Evolutionary conservation across 495 filamentous ascomycete genomes (phyloP).

Genomic region (Daldinia caldariorum): DNA sequence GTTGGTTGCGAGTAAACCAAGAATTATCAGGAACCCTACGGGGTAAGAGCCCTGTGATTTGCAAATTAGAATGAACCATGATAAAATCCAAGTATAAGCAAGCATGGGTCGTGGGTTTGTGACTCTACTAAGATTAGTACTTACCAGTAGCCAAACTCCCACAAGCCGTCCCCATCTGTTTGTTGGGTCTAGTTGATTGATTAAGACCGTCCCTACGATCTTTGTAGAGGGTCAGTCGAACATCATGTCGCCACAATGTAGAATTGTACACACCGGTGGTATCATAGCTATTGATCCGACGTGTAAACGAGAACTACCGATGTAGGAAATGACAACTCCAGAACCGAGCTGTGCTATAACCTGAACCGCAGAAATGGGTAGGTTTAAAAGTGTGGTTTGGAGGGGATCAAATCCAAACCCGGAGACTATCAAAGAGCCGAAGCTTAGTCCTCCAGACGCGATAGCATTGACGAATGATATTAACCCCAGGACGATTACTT

Average conservation of each 20-base stretch:
- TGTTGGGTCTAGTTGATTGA: conserved; percentile 31
- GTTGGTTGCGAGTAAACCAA: conserved; percentile 42
- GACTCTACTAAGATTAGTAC: background rate
- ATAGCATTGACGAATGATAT: conserved; percentile 47
- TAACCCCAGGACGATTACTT: conserved; percentile 41
- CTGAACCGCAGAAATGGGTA: conserved; percentile 36
- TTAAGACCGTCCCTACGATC: conserved; percentile 39
- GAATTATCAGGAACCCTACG: conserved; percentile 37
- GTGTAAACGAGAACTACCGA: conserved; percentile 28
- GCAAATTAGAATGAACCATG: background rate
- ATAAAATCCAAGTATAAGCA: background rate
- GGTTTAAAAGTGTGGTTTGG: conserved; percentile 57
- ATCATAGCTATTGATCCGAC: conserved; percentile 39
- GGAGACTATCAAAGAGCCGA: conserved; percentile 65
- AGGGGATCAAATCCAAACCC: conserved; percentile 67
- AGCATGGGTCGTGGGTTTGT: background rate
- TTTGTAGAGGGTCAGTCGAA: conserved; percentile 7
- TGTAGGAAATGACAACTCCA: conserved; percentile 16
- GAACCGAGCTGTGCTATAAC: conserved; percentile 30
- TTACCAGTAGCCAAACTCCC: conserved; percentile 40
- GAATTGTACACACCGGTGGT: conserved; percentile 23
- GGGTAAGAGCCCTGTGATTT: conserved; percentile 30
- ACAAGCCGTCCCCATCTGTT: conserved; percentile 37
- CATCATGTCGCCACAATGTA: no score
- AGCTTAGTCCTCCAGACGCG: conserved; percentile 46